A percentile compares a stretch with the other conserved stretches of the same genome.
Conservation (phyloP, 2,329 filamentous ascomycete genomes). For the Fragosphaeria purpurea region DNA sequence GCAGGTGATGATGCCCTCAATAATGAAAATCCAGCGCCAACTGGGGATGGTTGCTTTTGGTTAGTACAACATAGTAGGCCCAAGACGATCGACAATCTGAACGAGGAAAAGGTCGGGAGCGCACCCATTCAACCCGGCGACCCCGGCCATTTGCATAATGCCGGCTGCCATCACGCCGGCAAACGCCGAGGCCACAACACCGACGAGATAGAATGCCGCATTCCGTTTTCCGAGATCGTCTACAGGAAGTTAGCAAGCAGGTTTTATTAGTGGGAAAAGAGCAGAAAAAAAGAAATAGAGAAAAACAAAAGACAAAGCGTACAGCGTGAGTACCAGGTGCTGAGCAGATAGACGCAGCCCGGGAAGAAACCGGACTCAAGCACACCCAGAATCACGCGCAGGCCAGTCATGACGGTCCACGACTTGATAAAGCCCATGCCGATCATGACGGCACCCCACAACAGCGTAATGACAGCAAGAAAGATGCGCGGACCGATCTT, state of each 20-base stretch:
- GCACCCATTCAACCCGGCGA: slow-evolving; percentile 29
- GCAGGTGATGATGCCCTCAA: slow-evolving; percentile 44
- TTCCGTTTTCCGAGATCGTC: slow-evolving; percentile 63
- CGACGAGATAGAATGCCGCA: slow-evolving; percentile 58
- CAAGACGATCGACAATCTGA: neutral
- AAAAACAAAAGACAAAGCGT: slow-evolving; percentile 18
- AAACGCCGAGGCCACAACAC: slow-evolving; percentile 55
- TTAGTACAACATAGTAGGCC: too few species aligned
- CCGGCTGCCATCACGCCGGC: slow-evolving; percentile 62
- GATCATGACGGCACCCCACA: slow-evolving; percentile 54
- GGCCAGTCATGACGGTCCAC: slow-evolving; percentile 41
- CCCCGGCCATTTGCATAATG: slow-evolving; percentile 53
- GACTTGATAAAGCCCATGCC: slow-evolving; percentile 52
- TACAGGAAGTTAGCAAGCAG: slow-evolving; percentile 12
- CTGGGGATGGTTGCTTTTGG: slow-evolving; percentile 16
- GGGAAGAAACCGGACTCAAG: slow-evolving; percentile 66
- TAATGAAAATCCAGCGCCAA: slow-evolving; percentile 60
- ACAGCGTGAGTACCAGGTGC: slow-evolving; percentile 63
- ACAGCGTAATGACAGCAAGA: slow-evolving; percentile 41
- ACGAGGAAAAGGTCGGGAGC: neutral
- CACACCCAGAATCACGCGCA: slow-evolving; percentile 50
- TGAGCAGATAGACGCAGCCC: slow-evolving; percentile 60
- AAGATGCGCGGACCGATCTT: slow-evolving; percentile 53
- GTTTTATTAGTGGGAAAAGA: neutral
- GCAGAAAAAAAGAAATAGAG: neutral